Evolutionary conservation across 1,284 basidiomycete genomes (phyloP).

Genomic region (Malassezia psittaci): DNA sequence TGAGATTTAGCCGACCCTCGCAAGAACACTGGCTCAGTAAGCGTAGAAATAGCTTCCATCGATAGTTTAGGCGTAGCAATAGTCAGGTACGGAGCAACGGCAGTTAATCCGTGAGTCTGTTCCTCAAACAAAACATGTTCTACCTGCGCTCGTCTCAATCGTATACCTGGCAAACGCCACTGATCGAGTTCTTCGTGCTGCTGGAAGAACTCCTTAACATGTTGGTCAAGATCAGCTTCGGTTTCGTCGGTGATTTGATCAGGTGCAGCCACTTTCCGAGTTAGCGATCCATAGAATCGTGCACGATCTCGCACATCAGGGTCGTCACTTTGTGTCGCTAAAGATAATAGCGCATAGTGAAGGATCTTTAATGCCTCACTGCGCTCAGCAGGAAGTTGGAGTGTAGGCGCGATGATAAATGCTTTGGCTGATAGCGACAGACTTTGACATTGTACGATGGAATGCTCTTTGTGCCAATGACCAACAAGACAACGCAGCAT

Average conservation of each 20-base stretch:
- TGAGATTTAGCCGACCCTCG: background rate
- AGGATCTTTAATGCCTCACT: constrained; percentile 6
- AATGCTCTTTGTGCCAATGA: constrained; percentile 35
- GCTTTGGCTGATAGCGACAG: constrained; percentile 36
- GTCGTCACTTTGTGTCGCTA: constrained; percentile 29
- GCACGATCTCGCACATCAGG: constrained; percentile 40
- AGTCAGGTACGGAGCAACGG: background rate
- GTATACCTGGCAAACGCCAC: constrained; percentile 21
- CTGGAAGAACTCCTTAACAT: background rate
- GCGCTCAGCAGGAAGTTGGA: constrained; percentile 2
- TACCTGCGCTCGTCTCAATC: constrained; percentile 29
- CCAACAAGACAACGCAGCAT: constrained; percentile 34
- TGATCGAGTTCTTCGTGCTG: constrained; percentile 19
- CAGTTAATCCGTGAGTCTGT: background rate
- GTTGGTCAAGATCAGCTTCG: constrained; percentile 13
- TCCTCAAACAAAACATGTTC: constrained; percentile 29
- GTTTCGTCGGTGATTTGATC: constrained; percentile 5
- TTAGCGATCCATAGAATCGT: constrained; percentile 34
- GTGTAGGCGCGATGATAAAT: constrained; percentile 21
- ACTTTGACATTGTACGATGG: constrained; percentile 28
- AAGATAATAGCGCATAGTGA: constrained; percentile 26
- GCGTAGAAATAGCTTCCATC: background rate
- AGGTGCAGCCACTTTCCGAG: constrained; percentile 13
- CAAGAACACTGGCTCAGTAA: background rate
- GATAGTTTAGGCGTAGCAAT: background rate